phyloP scores from a whole-genome alignment of 129 eudicot genomes.

The Glebionis coronaria region DNA sequence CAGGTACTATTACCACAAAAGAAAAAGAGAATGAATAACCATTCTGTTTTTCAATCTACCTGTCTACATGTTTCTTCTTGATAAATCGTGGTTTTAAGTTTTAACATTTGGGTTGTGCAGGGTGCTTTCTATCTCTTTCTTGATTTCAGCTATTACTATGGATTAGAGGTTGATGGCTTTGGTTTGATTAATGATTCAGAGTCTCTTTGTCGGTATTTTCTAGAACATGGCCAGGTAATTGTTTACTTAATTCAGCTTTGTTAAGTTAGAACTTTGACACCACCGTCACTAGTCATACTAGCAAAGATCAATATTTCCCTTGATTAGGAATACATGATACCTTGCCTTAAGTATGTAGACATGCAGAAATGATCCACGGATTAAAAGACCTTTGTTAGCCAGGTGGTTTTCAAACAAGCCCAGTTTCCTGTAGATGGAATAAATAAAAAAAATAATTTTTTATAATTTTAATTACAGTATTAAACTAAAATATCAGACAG shows the following conservation, averaged over 20 bases:
- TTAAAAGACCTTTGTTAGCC: too few relatives aligned
- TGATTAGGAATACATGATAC: too few relatives aligned
- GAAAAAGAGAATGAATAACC: not conserved
- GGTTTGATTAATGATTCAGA: slow-evolving; percentile 78
- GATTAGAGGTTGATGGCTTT: slow-evolving; percentile 71
- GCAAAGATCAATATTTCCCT: slow-evolving; percentile 2
- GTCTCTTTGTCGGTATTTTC: slow-evolving; percentile 82
- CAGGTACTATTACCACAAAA: slow-evolving; percentile 47
- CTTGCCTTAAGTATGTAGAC: too few relatives aligned
- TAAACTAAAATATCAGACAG: too few relatives aligned
- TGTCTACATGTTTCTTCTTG: not conserved
- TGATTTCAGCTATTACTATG: slow-evolving; percentile 92
- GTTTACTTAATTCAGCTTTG: not conserved
- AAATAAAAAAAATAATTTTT: too few relatives aligned
- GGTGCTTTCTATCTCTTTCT: slow-evolving; percentile 97
- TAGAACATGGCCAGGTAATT: slow-evolving; percentile 87
- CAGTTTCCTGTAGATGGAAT: too few relatives aligned
- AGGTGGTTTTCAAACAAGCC: too few relatives aligned
- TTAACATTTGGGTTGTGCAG: slow-evolving; percentile 34
- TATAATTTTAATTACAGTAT: too few relatives aligned
- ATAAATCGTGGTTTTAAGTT: slow-evolving; percentile 10
- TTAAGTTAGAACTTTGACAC: not conserved
- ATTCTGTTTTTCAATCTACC: not conserved
- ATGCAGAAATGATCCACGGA: too few relatives aligned
- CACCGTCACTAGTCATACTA: not conserved